A percentile compares a stretch with the other conserved stretches of the same genome.
Evolutionary conservation across 2,329 filamentous ascomycete genomes (phyloP).

Genomic region (Daldinia sp.): DNA sequence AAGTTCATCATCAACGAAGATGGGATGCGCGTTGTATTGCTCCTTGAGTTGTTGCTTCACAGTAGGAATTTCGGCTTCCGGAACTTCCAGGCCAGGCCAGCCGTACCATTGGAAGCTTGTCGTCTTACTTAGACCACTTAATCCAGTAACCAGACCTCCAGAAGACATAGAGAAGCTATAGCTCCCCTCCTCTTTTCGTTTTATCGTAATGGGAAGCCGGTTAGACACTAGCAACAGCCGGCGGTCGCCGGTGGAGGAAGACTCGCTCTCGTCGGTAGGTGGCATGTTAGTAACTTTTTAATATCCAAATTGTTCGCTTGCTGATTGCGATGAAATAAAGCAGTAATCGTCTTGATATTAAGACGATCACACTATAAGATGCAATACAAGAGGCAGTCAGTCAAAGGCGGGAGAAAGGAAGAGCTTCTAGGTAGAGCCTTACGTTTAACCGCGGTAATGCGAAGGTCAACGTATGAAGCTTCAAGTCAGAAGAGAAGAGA

Average conservation of each 20-base stretch:
- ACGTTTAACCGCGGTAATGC: slow-evolving; percentile 13
- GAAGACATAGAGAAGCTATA: slow-evolving; percentile 98
- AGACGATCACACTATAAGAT: neutral
- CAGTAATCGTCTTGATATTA: neutral
- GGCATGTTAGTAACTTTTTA: slow-evolving; percentile 34
- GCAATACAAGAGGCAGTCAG: neutral
- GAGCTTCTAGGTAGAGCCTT: slow-evolving; percentile 7
- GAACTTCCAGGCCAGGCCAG: slow-evolving; percentile 93
- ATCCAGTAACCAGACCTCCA: slow-evolving; percentile 90
- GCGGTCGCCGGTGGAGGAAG: slow-evolving; percentile 40
- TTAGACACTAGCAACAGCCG: slow-evolving; percentile 89
- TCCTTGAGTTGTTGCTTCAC: slow-evolving; percentile 83
- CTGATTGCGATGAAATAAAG: neutral
- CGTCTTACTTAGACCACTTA: slow-evolving; percentile 90
- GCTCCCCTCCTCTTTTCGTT: slow-evolving; percentile 87
- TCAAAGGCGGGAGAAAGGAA: neutral
- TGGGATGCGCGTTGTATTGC: slow-evolving; percentile 87
- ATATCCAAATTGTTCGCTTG: neutral
- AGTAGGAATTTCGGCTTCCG: slow-evolving; percentile 77
- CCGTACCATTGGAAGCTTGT: slow-evolving; percentile 99
- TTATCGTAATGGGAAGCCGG: slow-evolving; percentile 94
- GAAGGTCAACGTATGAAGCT: slow-evolving; percentile 15
- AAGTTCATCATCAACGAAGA: slow-evolving; percentile 92
- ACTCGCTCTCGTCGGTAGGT: slow-evolving; percentile 35
- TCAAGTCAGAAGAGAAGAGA: neutral